Percentiles rank a stretch among this genome's conserved stretches.
phyloP scores from a whole-genome alignment of 805 yeast species.

The Candida namnaoensis region DNA sequence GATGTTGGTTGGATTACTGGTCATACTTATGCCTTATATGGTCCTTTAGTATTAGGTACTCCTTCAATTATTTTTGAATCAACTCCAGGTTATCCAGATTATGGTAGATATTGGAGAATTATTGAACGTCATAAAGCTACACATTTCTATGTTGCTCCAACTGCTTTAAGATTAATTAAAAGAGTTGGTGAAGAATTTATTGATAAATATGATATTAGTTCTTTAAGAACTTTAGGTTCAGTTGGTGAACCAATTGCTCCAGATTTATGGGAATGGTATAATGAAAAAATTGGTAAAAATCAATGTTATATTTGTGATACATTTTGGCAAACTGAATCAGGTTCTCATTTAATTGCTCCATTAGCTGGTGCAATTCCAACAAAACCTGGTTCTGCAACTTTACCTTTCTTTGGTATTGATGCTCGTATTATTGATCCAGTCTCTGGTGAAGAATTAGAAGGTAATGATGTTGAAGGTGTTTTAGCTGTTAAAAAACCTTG shows the following conservation, averaged over 20 bases:
- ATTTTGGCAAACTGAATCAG: slow-evolving; percentile 87
- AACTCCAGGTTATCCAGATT: slow-evolving; percentile 80
- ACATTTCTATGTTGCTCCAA: slow-evolving; percentile 80
- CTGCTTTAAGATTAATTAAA: slow-evolving; percentile 69
- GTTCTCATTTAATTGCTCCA: slow-evolving; percentile 73
- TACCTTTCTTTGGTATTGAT: slow-evolving; percentile 79
- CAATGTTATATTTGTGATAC: slow-evolving; percentile 73
- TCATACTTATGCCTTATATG: slow-evolving; percentile 76
- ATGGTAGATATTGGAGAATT: slow-evolving; percentile 74
- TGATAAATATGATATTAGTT: slow-evolving; percentile 50
- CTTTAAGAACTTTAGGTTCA: slow-evolving; percentile 67
- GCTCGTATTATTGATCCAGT: slow-evolving; percentile 69
- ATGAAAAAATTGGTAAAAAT: slow-evolving; percentile 60
- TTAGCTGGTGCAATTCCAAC: slow-evolving; percentile 71
- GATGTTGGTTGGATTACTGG: slow-evolving; percentile 93
- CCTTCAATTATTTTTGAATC: slow-evolving; percentile 80
- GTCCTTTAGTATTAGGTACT: slow-evolving; percentile 69
- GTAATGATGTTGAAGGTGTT: slow-evolving; percentile 74
- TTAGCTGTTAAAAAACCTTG: slow-evolving; percentile 63
- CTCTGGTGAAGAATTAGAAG: slow-evolving; percentile 58
- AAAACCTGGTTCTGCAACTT: slow-evolving; percentile 80
- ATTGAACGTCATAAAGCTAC: slow-evolving; percentile 64
- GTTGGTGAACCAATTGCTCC: slow-evolving; percentile 86
- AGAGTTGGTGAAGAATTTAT: slow-evolving; percentile 63
- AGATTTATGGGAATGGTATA: slow-evolving; percentile 85